Evolutionary conservation across 2,329 filamentous ascomycete species (phyloP).

Genomic region (Xylariaceae sp.): DNA sequence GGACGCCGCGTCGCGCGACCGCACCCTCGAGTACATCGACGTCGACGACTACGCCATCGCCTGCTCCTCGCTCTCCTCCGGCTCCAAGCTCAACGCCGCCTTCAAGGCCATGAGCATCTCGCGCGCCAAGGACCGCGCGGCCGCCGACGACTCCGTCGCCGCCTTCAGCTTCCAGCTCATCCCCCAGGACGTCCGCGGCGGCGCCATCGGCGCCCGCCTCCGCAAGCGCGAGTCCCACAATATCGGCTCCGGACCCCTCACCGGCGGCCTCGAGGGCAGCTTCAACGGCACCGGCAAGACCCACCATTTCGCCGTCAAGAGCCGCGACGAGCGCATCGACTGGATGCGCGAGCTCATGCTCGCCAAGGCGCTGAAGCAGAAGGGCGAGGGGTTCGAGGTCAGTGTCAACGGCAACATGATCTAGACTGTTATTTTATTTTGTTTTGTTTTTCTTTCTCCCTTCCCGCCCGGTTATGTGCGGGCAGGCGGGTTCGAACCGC

Average conservation of each 20-base stretch:
- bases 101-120: conserved; percentile 77
- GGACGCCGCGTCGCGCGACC: conserved; percentile 50
- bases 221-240: conserved; percentile 56
- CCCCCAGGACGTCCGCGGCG: conserved; percentile 63
- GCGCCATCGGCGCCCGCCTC: conserved; percentile 47
- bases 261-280: conserved; percentile 36
- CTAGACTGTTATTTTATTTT: no score
- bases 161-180: conserved; percentile 87
- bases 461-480: no score
- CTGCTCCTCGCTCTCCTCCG: conserved; percentile 75
- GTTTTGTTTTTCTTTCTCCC: no score
- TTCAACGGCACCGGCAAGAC: conserved; percentile 73
- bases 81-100: conserved; percentile 81
- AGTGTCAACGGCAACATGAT: conserved; percentile 81
- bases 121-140: conserved; percentile 37
- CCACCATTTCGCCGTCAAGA: conserved; percentile 91
- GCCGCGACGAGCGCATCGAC: conserved; percentile 87
- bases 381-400: conserved; percentile 80
- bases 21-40: conserved; percentile 77
- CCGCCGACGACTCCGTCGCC: conserved; percentile 51
- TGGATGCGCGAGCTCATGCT: conserved; percentile 97
- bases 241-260: conserved; percentile 38
- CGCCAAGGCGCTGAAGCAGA: conserved; percentile 82
- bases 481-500: no score
- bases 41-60: conserved; percentile 88